Evolutionary conservation across 345 rosid genomes (phyloP), one percentile per base, ranked within the genome.

Genomic region (Luvunga scandens): DNA sequence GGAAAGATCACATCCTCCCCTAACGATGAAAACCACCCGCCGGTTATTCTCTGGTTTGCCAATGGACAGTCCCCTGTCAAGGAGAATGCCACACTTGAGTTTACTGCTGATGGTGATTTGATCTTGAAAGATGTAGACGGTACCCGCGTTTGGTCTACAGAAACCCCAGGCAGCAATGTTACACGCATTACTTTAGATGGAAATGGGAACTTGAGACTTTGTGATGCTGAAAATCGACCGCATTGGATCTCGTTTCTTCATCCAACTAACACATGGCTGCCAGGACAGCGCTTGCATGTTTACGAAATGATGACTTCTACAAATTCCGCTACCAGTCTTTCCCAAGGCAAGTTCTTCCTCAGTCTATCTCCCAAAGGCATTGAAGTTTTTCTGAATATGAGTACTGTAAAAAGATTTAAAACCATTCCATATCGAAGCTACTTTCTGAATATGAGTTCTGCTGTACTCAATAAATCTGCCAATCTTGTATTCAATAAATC

Each of bases 11-110:
- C 12, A 31, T 21, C 69, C 18, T 28, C 21, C 7, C 3, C 5
- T 8, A 13, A 19, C 13, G 2, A 42, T 7, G 31, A 16, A 6
- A 27, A 16, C 27, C 55, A 24, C 27, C 56, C n/a, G 16, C 57
- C 72, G 7, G 34, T 69, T 13, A 22, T 79, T 33, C 61, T 76
- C 18, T 71, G 80, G 75, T 30, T 6, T 6, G 73, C 80, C 16
- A 75, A 75, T n/a, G 48, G 61, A 19, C 48, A 27, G 24, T 56
- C 42, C 56, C 81, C 81, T 3, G 84, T 82, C 30, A 18, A 24
- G 39, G 76, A 69, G 36, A 63, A 78, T 63, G 79, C 81, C 4
- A 69, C 33, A 1, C 63, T 82, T 13, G 21, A 82, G 16, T 56
- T 78, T 36, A 61, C 66, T 5, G 19, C 6, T 4, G 55, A 36